phyloP scores from a whole-genome alignment of 495 filamentous ascomycete genomes.

The Usnea hakonensis region DNA sequence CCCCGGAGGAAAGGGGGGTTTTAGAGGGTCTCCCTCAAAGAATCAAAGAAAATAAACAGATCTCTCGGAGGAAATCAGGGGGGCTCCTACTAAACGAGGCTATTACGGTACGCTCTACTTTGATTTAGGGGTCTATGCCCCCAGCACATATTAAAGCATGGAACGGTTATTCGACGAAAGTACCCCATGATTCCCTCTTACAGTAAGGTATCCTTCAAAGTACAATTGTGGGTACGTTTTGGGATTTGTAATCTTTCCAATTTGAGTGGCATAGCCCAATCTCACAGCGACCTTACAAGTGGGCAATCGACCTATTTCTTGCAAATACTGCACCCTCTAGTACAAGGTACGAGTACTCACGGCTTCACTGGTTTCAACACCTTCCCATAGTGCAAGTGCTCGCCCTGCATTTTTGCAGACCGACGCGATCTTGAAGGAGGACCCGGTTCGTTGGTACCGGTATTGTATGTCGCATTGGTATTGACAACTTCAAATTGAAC shows the following conservation, averaged over 20 bases:
- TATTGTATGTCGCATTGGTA: constrained; percentile 2
- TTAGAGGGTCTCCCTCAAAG: too few relatives aligned
- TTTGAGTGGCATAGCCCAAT: background rate
- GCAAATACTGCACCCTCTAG: background rate
- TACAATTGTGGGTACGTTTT: background rate
- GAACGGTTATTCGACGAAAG: too few relatives aligned
- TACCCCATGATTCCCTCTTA: too few relatives aligned
- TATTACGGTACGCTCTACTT: too few relatives aligned
- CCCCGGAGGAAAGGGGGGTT: too few relatives aligned
- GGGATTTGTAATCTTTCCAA: background rate
- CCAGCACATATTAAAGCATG: too few relatives aligned
- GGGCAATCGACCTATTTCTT: too few relatives aligned
- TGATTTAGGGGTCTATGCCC: too few relatives aligned
- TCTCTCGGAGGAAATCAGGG: too few relatives aligned
- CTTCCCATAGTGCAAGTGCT: background rate
- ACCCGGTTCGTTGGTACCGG: background rate
- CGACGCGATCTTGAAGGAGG: background rate
- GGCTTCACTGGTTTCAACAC: background rate
- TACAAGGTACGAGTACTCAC: background rate
- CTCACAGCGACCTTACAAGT: background rate
- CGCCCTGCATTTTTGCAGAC: background rate
- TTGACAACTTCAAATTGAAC: constrained; percentile 9
- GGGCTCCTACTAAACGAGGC: too few relatives aligned
- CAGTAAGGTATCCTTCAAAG: background rate
- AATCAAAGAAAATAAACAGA: too few relatives aligned